Conservation (phyloP, 371 early-diverging fungal species). For the Phascolomyces articulosus region DNA sequence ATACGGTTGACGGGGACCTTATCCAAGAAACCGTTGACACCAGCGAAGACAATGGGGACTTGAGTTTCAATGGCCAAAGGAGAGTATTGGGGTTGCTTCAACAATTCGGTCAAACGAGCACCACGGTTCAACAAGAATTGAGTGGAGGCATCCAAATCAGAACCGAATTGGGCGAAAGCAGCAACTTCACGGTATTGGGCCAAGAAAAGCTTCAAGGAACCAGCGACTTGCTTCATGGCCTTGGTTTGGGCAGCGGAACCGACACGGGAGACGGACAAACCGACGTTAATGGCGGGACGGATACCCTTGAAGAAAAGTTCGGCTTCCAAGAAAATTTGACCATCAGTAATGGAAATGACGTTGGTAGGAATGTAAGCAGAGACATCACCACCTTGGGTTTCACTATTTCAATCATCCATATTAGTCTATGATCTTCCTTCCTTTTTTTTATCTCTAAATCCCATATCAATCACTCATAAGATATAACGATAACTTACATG, state of each 20-base stretch:
- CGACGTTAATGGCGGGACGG: slow-evolving; percentile 98
- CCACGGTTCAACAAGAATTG: slow-evolving; percentile 98
- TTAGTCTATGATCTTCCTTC: slow-evolving; percentile 63
- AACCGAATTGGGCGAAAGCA: slow-evolving; percentile 98
- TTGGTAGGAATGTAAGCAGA: slow-evolving; percentile 98
- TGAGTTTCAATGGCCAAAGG: slow-evolving; percentile 92
- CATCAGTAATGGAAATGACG: slow-evolving; percentile 98
- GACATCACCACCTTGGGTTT: slow-evolving; percentile 98
- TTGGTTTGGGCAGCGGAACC: slow-evolving; percentile 98
- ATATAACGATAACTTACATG: slow-evolving; percentile 88
- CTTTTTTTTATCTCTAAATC: not conserved
- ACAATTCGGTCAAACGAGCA: slow-evolving; percentile 95
- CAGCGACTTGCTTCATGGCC: slow-evolving; percentile 98
- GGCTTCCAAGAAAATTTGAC: slow-evolving; percentile 91
- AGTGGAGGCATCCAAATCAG: slow-evolving; percentile 96
- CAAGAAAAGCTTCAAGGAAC: slow-evolving; percentile 96
- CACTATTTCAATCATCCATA: slow-evolving; percentile 84
- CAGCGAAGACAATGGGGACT: slow-evolving; percentile 91
- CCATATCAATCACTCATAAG: no score
- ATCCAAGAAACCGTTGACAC: slow-evolving; percentile 98
- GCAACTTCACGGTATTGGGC: slow-evolving; percentile 99
- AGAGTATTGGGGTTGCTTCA: slow-evolving; percentile 94
- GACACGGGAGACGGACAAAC: slow-evolving; percentile 98
- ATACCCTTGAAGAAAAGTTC: slow-evolving; percentile 98
- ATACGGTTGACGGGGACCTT: slow-evolving; percentile 91